Percentiles rank a stretch among this genome's conserved stretches.
phyloP scores from a whole-genome alignment of 2,329 filamentous ascomycete species.

The Trichoderma gracile region DNA sequence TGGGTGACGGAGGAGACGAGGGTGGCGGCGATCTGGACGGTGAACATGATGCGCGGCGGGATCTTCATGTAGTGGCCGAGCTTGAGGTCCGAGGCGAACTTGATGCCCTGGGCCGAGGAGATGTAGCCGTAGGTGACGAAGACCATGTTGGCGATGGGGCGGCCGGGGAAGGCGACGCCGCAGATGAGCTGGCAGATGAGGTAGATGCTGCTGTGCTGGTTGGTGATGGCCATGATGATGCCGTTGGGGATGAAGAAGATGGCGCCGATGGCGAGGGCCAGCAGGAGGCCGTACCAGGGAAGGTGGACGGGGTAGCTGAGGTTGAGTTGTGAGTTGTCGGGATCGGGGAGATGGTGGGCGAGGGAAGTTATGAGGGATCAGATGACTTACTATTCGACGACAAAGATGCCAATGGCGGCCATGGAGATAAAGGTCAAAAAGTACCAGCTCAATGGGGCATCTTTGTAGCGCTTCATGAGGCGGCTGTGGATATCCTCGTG shows the following conservation, averaged over 20 bases:
- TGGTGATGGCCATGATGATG: constrained; percentile 91
- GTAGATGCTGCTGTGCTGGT: constrained; percentile 84
- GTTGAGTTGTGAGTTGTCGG: constrained; percentile 23
- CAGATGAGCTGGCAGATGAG: constrained; percentile 84
- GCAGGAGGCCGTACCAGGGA: constrained; percentile 81
- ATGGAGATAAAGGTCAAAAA: constrained; percentile 72
- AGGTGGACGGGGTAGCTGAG: constrained; percentile 73
- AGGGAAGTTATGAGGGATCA: too few relatives aligned
- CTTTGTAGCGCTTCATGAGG: constrained; percentile 78
- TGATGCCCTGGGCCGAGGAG: constrained; percentile 83
- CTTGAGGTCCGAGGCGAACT: constrained; percentile 85
- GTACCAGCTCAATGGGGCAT: constrained; percentile 83
- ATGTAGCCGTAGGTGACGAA: constrained; percentile 92
- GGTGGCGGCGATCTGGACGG: constrained; percentile 75
- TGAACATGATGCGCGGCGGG: constrained; percentile 74
- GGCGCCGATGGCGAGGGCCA: constrained; percentile 75
- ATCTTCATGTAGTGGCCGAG: constrained; percentile 89
- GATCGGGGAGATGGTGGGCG: not conserved
- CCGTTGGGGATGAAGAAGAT: constrained; percentile 87
- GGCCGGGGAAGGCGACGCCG: constrained; percentile 77
- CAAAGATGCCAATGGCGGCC: constrained; percentile 76
- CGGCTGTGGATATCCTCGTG: constrained; percentile 82
- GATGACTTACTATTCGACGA: constrained; percentile 75
- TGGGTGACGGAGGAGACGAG: constrained; percentile 77
- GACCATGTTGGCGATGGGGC: constrained; percentile 89